Evolutionary conservation across 2,329 filamentous ascomycete genomes (phyloP), one percentile per base, ranked within the genome.

Genomic region (Leptodontidium sp.): DNA sequence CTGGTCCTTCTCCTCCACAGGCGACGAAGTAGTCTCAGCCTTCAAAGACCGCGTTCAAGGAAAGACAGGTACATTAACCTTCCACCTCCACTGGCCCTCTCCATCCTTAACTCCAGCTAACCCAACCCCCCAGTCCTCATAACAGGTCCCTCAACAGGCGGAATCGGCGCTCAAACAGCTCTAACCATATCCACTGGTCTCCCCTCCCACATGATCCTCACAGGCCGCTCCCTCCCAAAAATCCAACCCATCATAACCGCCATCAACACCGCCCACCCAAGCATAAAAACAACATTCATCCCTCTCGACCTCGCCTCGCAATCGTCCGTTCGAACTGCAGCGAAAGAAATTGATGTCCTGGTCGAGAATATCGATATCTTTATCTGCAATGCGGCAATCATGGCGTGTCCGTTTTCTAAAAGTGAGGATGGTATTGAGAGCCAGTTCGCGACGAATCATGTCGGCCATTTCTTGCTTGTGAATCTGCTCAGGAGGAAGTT

Each of bases 381-480:
- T 12, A 78, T 84, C 17, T 83, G 83, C 70, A 83, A 82, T 65
- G 77, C 75, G 0, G 77, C 69, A 26, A 73, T 75, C 11, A 74
- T 74, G 74, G 68, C 65, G 6, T 62, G 52, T 66, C 71, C 72
- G 1, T 73, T 66, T 50, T 66, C 71, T n/a, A 52, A 66, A n/a
- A 75, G 75, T 7, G 69, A 71, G n/a, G 84, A 86, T 69, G 84
- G 83, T 29, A 82, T 82, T 71, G 86, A 88, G 71, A 74, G 75
- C 0, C 85, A 88, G 66, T 84, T 88, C 68, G 85, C 81, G 43
- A 83, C 81, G 7, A 87, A 88, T 74, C 82, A 88, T 72, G 77
- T 89, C 1, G 81, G 78, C 9, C 84, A 87, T 71, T 88, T 88
- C 77, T 80, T 87, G 0, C 79, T 88, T 15, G 84, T 86, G 68